Conservation (phyloP, 495 filamentous ascomycete species). For the Penicillium simplicissimum region DNA sequence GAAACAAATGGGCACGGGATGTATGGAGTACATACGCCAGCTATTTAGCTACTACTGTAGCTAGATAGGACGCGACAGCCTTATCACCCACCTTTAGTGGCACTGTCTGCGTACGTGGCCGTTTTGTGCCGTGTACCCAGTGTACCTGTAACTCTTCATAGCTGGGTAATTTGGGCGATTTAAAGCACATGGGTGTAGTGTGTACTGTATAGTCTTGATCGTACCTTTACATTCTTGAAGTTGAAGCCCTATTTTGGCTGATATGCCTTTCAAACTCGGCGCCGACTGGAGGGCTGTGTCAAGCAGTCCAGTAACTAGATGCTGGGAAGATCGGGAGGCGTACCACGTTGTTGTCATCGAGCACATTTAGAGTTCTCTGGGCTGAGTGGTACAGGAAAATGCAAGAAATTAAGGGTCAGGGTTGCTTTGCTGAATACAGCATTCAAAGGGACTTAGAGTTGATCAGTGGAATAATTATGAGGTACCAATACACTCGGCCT, state of each 20-base stretch:
- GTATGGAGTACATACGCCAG: background rate
- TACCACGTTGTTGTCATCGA: background rate
- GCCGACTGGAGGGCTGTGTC: slow-evolving; percentile 11
- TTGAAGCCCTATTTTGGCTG: background rate
- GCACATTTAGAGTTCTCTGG: slow-evolving; percentile 8
- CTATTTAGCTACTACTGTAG: background rate
- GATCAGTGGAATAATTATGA: background rate
- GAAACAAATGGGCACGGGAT: background rate
- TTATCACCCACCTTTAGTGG: background rate
- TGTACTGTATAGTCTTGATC: background rate
- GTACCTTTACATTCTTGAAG: background rate
- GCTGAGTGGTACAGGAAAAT: background rate
- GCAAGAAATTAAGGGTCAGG: background rate
- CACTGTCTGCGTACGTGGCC: background rate
- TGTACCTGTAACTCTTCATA: background rate
- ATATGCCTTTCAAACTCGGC: slow-evolving; percentile 5
- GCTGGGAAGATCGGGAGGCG: background rate
- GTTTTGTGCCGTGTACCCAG: background rate
- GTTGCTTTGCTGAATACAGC: background rate
- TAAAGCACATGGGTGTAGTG: too few species aligned
- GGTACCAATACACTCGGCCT: background rate
- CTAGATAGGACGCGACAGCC: background rate
- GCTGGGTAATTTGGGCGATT: too few species aligned
- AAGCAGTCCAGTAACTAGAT: background rate
- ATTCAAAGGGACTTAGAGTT: background rate